Conservation (phyloP, 768 basidiomycete species). For the Leucosporidium yakuticum region DNA sequence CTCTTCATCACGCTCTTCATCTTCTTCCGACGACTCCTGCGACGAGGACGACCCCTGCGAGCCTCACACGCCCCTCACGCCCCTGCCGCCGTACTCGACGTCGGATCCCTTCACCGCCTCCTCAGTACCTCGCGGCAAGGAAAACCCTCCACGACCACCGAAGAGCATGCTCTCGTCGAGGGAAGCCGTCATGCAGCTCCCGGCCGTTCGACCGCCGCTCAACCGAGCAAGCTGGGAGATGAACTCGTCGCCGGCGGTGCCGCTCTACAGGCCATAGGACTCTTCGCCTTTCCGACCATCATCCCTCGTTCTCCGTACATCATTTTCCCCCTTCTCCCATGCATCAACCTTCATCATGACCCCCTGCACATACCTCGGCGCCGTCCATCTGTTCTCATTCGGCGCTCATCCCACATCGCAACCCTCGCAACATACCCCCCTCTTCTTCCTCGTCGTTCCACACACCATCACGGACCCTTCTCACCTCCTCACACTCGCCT, state of each 20-base stretch:
- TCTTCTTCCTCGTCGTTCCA: not conserved
- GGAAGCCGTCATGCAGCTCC: conserved; percentile 1
- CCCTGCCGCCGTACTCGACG: conserved; percentile 15
- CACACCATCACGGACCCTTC: not conserved
- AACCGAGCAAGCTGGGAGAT: conserved; percentile 32
- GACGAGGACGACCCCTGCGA: conserved; percentile 19
- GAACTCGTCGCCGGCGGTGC: conserved; percentile 7
- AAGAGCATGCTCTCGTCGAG: not conserved
- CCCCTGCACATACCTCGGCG: not conserved
- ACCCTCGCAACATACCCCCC: not conserved
- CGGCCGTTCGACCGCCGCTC: conserved; percentile 13
- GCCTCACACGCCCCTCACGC: conserved; percentile 33
- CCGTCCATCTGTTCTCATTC: not conserved
- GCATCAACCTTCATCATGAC: too few species aligned
- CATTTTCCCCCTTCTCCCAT: not conserved
- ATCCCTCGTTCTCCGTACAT: not conserved
- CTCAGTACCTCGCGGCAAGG: conserved; percentile 49
- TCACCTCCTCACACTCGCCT: not conserved
- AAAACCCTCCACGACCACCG: conserved; percentile 10
- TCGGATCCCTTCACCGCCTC: conserved; percentile 48
- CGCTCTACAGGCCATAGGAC: conserved; percentile 5
- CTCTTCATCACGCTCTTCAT: not conserved
- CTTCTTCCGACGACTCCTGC: conserved; percentile 5
- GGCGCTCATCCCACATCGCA: not conserved
- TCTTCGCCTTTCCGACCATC: conserved; percentile 7